Percentiles rank a stretch among this genome's conserved stretches.
Evolutionary conservation across 805 yeast genomes (phyloP).

Genomic region (Candida michaelii): DNA sequence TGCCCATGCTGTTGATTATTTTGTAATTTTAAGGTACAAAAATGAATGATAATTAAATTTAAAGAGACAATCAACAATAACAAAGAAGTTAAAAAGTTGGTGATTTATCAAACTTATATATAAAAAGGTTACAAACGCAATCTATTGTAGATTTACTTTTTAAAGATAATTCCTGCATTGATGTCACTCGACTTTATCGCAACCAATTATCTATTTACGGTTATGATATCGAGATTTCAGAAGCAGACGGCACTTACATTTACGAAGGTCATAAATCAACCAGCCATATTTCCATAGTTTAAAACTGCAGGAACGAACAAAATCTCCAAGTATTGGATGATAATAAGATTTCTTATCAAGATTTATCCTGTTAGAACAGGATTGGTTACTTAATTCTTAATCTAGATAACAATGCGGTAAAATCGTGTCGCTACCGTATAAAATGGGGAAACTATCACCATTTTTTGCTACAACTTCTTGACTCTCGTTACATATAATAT

Average conservation of each 20-base stretch:
- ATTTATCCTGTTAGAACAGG: constrained; percentile 1
- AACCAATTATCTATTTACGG: constrained; percentile 1
- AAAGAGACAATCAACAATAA: not conserved
- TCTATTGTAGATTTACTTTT: not conserved
- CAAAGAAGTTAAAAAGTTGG: too few species aligned
- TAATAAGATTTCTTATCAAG: too few species aligned
- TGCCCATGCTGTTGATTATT: not conserved
- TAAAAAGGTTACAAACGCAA: not conserved
- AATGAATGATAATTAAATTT: too few species aligned
- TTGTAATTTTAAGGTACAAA: too few species aligned
- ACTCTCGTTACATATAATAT: constrained; percentile 17
- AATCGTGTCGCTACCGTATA: not conserved
- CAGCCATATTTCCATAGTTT: too few species aligned
- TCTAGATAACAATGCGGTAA: not conserved
- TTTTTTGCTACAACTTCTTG: constrained; percentile 9
- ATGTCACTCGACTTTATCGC: constrained; percentile 4
- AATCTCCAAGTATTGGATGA: too few species aligned
- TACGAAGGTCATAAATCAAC: not conserved
- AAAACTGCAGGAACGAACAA: too few species aligned
- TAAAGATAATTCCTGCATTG: constrained; percentile 2
- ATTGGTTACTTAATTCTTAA: not conserved
- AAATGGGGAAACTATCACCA: not conserved
- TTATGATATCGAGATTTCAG: not conserved
- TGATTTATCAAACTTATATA: not conserved
- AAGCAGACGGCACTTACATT: not conserved